A percentile compares a stretch with the other conserved stretches of the same genome.
phyloP scores from a whole-genome alignment of 202 grass and related monocot genomes.

The Hordeum pubiflorum region DNA sequence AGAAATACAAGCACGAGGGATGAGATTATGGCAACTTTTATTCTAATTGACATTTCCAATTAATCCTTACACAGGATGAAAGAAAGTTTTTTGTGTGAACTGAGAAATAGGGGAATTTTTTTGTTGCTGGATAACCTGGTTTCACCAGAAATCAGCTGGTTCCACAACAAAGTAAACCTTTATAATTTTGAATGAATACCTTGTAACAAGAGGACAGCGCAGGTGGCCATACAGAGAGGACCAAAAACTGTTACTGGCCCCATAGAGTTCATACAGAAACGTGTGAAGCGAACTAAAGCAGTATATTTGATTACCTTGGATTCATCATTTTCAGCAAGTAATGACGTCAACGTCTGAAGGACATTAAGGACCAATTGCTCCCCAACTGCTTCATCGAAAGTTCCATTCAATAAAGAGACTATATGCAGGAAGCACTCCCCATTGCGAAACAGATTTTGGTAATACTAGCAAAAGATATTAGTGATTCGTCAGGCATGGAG shows the following conservation, averaged over 20 bases:
- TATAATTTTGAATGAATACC: neutral
- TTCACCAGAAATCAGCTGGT: conserved; percentile 17
- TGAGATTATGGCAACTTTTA: neutral
- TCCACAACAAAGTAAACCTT: neutral
- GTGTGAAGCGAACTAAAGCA: conserved; percentile 19
- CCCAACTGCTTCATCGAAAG: conserved; percentile 64
- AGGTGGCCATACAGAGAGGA: conserved; percentile 2
- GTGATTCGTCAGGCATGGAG: neutral
- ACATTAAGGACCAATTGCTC: conserved; percentile 89
- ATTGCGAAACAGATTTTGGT: conserved; percentile 73
- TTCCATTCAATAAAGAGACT: conserved; percentile 88
- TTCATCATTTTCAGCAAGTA: conserved; percentile 75
- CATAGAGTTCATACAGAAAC: neutral
- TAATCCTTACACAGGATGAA: neutral
- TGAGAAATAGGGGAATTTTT: neutral
- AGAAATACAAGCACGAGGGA: neutral
- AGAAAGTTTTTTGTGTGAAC: neutral
- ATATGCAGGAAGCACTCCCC: conserved; percentile 97
- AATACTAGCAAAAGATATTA: conserved; percentile 58
- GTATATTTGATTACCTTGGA: conserved; percentile 58
- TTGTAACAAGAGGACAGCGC: neutral
- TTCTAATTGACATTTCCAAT: neutral
- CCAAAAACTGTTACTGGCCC: conserved; percentile 12
- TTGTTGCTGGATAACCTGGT: neutral
- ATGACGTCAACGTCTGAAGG: conserved; percentile 71